Conservation (phyloP, 2,329 filamentous ascomycete species). For the Neurospora sp. region DNA sequence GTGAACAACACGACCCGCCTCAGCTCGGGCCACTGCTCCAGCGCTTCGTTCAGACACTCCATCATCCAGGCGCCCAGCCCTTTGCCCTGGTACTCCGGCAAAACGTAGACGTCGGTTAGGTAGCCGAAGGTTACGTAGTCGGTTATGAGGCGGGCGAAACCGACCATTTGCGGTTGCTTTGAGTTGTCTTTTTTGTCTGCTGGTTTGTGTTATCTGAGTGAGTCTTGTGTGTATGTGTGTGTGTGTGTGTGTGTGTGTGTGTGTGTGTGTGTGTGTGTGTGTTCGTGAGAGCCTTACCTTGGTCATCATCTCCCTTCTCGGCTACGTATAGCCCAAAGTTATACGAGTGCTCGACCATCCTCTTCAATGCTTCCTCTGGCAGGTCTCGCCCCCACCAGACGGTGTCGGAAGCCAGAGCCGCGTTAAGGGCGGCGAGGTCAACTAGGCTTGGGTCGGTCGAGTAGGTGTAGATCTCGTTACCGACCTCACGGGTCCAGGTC, state of each 20-base stretch:
- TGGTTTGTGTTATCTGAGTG: conserved; percentile 1
- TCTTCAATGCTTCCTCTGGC: conserved; percentile 36
- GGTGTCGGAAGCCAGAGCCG: conserved; percentile 43
- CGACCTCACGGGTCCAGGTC: conserved; percentile 18
- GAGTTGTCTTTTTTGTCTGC: too few species aligned
- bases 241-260: conserved; percentile 1
- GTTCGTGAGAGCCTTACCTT: not conserved
- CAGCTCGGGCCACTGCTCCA: conserved; percentile 47
- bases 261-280: conserved; percentile 1
- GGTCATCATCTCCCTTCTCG: not conserved
- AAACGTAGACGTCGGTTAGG: conserved; percentile 58
- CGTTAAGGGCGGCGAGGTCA: conserved; percentile 42
- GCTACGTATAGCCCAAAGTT: conserved; percentile 46
- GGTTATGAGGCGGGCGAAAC: conserved; percentile 55
- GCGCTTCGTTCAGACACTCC: conserved; percentile 45
- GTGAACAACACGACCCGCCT: conserved; percentile 49
- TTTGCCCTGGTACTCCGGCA: conserved; percentile 46
- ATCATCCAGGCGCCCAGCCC: conserved; percentile 59
- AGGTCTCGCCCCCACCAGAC: conserved; percentile 52
- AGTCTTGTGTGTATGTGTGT: not conserved
- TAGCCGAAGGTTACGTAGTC: conserved; percentile 62
- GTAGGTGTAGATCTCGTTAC: conserved; percentile 41
- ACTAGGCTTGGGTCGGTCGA: conserved; percentile 50
- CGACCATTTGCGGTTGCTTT: conserved; percentile 28
- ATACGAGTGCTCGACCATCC: conserved; percentile 46